phyloP scores from a whole-genome alignment of 2,329 filamentous ascomycete species.

The Furcasterigmium furcatum region DNA sequence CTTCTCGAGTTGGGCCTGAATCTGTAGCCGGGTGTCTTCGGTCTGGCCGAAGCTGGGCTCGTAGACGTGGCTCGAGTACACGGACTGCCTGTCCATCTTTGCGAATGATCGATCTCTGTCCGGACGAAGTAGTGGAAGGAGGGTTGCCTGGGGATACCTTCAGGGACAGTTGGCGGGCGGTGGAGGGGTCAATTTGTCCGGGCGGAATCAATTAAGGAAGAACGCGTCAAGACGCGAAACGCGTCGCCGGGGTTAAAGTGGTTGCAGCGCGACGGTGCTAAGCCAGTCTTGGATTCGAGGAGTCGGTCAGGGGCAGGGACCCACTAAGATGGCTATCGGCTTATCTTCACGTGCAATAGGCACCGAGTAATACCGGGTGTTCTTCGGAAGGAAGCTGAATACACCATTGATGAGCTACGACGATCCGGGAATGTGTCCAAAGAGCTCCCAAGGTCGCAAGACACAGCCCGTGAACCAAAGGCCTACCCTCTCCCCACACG shows the following conservation, averaged over 20 bases:
- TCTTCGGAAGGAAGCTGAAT: slow-evolving; percentile 5
- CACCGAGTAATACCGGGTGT: slow-evolving; percentile 12
- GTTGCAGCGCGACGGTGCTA: slow-evolving; percentile 19
- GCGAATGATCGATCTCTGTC: neutral
- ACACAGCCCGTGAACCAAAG: too few relatives aligned
- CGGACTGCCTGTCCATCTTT: slow-evolving; percentile 80
- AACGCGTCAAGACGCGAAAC: slow-evolving; percentile 12
- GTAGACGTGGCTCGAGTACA: slow-evolving; percentile 82
- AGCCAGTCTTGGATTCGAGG: too few relatives aligned
- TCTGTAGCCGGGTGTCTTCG: slow-evolving; percentile 66
- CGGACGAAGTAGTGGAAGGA: too few relatives aligned
- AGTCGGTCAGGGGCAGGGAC: neutral
- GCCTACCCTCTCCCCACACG: too few relatives aligned
- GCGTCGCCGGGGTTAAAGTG: slow-evolving; percentile 22
- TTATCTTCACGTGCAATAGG: slow-evolving; percentile 18
- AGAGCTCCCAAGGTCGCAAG: too few relatives aligned
- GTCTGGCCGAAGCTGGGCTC: slow-evolving; percentile 62
- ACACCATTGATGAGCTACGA: too few relatives aligned
- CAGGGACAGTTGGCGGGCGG: neutral
- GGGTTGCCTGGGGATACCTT: too few relatives aligned
- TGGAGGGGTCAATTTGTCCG: neutral
- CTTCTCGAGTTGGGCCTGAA: slow-evolving; percentile 77
- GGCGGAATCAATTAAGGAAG: slow-evolving; percentile 5
- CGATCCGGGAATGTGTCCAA: too few relatives aligned
- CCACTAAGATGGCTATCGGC: neutral